These are phyloP conservation scores for Chrysoporthe deuterocubensis DNA, from an alignment of 2,329 filamentous ascomycete genomes.

Conservation along the genomic window DNA sequence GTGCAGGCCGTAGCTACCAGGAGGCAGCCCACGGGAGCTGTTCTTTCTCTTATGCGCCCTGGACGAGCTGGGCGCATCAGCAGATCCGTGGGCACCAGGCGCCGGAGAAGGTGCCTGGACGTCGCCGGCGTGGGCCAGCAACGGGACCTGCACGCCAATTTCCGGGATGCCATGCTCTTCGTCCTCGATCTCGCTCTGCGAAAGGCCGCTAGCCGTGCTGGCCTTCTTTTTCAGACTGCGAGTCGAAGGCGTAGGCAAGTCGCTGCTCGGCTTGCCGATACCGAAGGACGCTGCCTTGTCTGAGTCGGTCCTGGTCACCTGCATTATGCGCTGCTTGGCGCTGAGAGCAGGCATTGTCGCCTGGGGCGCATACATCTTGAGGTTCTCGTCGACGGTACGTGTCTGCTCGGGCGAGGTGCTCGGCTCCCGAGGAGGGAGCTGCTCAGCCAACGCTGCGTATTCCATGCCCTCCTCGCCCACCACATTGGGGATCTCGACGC, in stretches of 20 bases:
- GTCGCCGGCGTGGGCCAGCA: constrained; percentile 90
- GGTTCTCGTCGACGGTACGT: constrained; percentile 75
- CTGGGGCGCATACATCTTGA: constrained; percentile 87
- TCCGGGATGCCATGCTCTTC: constrained; percentile 90
- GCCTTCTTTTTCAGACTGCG: constrained; percentile 65
- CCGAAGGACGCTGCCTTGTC: constrained; percentile 82
- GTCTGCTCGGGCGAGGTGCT: constrained; percentile 69
- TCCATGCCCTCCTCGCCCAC: constrained; percentile 89
- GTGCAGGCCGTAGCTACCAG: constrained; percentile 91
- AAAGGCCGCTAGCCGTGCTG: constrained; percentile 57
- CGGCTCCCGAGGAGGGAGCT: constrained; percentile 47
- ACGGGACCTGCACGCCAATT: constrained; percentile 89
- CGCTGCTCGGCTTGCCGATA: constrained; percentile 69
- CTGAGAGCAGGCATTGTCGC: constrained; percentile 81
- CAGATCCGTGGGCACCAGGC: constrained; percentile 48
- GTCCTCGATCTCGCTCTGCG: constrained; percentile 59
- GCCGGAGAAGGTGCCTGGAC: constrained; percentile 92
- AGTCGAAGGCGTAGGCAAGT: constrained; percentile 51
- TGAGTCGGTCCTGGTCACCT: constrained; percentile 91
- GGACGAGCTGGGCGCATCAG: constrained; percentile 37
- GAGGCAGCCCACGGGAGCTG: constrained; percentile 74
- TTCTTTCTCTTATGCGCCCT: constrained; percentile 68
- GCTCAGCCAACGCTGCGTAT: constrained; percentile 68
- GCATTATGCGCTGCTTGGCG: constrained; percentile 80
- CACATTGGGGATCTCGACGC: constrained; percentile 75